phyloP scores from a whole-genome alignment of 371 early-diverging fungal species.

The Apophysomyces elegans region DNA sequence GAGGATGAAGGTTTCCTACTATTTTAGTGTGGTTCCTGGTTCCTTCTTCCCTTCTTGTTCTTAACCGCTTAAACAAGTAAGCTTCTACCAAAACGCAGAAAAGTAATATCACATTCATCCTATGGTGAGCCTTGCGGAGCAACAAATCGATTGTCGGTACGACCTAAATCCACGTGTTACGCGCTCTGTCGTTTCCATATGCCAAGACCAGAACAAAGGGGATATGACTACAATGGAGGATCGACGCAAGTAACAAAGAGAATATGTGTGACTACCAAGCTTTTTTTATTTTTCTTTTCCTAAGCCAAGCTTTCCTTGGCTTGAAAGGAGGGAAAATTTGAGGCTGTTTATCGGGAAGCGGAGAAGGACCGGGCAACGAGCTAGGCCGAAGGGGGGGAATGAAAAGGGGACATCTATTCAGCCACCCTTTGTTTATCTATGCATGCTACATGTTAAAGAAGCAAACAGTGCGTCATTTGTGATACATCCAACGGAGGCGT shows the following conservation, averaged over 20 bases:
- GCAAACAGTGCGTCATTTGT: too few species aligned
- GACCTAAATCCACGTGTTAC: slow-evolving; percentile 10
- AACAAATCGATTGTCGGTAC: not conserved
- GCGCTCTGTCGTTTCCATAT: slow-evolving; percentile 10
- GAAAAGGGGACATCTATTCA: too few species aligned
- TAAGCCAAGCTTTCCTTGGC: not conserved
- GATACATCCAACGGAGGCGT: too few species aligned
- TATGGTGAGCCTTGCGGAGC: slow-evolving; percentile 7
- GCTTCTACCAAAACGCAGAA: not conserved
- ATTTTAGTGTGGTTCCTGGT: not conserved
- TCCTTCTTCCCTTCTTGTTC: not conserved
- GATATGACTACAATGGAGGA: not conserved
- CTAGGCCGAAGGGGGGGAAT: too few species aligned
- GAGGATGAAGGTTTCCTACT: too few species aligned
- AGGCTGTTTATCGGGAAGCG: too few species aligned
- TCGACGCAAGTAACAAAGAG: not conserved
- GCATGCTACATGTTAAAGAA: too few species aligned
- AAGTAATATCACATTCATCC: not conserved
- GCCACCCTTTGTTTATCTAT: too few species aligned
- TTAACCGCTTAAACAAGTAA: not conserved
- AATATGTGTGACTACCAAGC: not conserved
- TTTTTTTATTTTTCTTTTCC: too few species aligned
- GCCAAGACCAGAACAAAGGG: not conserved
- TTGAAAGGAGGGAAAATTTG: too few species aligned
- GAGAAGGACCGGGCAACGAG: too few species aligned